Conservation (phyloP, 176 grass and related monocot genomes). For the Ensete glaucum region DNA sequence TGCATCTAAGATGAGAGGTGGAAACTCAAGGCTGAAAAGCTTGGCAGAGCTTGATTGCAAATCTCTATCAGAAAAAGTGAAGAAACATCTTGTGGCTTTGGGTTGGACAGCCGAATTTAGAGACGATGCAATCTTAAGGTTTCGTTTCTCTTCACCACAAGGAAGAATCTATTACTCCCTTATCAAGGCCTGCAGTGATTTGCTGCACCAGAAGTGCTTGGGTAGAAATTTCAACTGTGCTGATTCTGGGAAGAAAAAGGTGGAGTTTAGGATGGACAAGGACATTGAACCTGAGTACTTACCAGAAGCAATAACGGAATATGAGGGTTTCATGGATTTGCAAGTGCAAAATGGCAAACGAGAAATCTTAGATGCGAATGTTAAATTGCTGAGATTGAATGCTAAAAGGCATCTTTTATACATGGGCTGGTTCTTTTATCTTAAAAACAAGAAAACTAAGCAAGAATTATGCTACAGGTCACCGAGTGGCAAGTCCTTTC, state of each 20-base stretch:
- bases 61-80: constrained; percentile 26
- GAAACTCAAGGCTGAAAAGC: constrained; percentile 15
- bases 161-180: constrained; percentile 43
- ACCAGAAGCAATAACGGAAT: constrained; percentile 35
- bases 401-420: constrained; percentile 47
- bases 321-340: constrained; percentile 36
- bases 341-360: constrained; percentile 11
- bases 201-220: constrained; percentile 15
- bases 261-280: background rate
- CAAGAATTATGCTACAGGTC: constrained; percentile 22
- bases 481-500: constrained; percentile 40
- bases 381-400: constrained; percentile 35
- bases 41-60: background rate
- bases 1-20: constrained; percentile 1
- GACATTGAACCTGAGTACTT: constrained; percentile 13
- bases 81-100: constrained; percentile 57
- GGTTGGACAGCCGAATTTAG: constrained; percentile 55
- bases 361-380: constrained; percentile 1
- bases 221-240: background rate
- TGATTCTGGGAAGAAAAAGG: background rate
- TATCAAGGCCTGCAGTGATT: constrained; percentile 21
- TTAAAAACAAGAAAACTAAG: constrained; percentile 25
- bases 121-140: constrained; percentile 16
- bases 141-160: constrained; percentile 35
- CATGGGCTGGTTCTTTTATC: constrained; percentile 36